phyloP scores from a whole-genome alignment of 352 stramenopile genomes.

The Phytophthora crassamura region DNA sequence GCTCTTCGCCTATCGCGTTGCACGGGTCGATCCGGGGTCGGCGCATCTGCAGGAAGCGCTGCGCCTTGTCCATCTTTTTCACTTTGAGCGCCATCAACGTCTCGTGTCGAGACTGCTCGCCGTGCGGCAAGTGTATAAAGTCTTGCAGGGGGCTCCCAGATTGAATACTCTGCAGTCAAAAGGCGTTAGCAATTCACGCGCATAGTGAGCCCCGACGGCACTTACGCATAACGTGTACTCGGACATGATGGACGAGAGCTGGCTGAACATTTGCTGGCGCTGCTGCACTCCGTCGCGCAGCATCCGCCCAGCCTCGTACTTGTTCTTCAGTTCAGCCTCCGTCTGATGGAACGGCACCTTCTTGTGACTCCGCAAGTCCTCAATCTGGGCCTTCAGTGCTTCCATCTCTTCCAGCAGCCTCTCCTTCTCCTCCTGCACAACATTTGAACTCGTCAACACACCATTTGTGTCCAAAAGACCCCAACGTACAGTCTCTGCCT shows the following conservation, averaged over 20 bases:
- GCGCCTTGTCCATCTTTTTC: constrained; percentile 38
- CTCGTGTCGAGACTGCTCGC: constrained; percentile 25
- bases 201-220: background rate
- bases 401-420: constrained; percentile 32
- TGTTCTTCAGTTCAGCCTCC: constrained; percentile 16
- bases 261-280: constrained; percentile 33
- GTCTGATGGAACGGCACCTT: constrained; percentile 14
- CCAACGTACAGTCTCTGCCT: background rate
- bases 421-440: constrained; percentile 39
- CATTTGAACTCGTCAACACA: background rate
- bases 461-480: background rate
- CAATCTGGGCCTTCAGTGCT: constrained; percentile 35
- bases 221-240: constrained; percentile 44
- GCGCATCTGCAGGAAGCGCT: constrained; percentile 45
- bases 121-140: constrained; percentile 32
- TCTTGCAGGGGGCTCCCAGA: constrained; percentile 40
- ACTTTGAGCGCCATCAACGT: constrained; percentile 23
- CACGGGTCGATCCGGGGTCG: constrained; percentile 30
- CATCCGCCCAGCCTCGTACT: constrained; percentile 6
- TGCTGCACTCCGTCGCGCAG: constrained; percentile 22
- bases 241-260: constrained; percentile 41
- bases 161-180: constrained; percentile 32
- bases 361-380: constrained; percentile 23
- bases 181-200: constrained; percentile 1
- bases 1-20: constrained; percentile 41